A percentile compares a stretch with the other conserved stretches of the same genome.
These are phyloP conservation scores for Populus davidiana DNA, from an alignment of 345 rosid species.

Conservation along the genomic window DNA sequence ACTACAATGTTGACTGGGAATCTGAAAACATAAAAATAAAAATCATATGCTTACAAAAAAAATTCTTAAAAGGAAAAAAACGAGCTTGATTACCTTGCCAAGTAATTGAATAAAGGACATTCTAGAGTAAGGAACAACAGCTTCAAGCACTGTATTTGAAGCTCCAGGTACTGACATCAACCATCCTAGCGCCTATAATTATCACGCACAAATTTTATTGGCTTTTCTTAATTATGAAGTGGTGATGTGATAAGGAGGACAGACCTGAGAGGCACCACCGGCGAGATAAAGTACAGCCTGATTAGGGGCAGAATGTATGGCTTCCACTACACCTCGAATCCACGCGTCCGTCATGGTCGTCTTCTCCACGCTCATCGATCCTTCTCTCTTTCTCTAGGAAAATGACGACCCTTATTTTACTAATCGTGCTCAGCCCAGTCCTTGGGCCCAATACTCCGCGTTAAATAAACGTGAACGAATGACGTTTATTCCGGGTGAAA, in stretches of 20 bases:
- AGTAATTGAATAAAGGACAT: slow-evolving; percentile 65
- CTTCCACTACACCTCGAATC: slow-evolving; percentile 60
- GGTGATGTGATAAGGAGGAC: not conserved
- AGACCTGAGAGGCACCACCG: slow-evolving; percentile 90
- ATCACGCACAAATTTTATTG: not conserved
- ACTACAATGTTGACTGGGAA: slow-evolving; percentile 61
- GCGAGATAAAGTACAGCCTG: slow-evolving; percentile 73
- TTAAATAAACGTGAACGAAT: too few species aligned
- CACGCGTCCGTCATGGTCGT: slow-evolving; percentile 51
- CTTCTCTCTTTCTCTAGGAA: not conserved
- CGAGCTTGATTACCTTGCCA: slow-evolving; percentile 44
- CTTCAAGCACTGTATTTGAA: slow-evolving; percentile 78
- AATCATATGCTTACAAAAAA: not conserved
- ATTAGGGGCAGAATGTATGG: slow-evolving; percentile 62
- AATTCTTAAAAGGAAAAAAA: not conserved
- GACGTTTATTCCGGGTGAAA: too few species aligned
- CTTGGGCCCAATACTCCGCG: too few species aligned
- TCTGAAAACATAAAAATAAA: slow-evolving; percentile 28
- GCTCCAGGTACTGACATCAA: slow-evolving; percentile 89
- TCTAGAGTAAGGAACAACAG: slow-evolving; percentile 71
- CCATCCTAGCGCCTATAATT: slow-evolving; percentile 62
- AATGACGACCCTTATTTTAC: not conserved
- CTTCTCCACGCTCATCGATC: not conserved
- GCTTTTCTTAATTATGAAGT: not conserved
- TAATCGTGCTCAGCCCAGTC: too few species aligned